A percentile compares a stretch with the other conserved stretches of the same genome.
Evolutionary conservation across 495 filamentous ascomycete genomes (phyloP).

Genomic region (Cercophora sp.): DNA sequence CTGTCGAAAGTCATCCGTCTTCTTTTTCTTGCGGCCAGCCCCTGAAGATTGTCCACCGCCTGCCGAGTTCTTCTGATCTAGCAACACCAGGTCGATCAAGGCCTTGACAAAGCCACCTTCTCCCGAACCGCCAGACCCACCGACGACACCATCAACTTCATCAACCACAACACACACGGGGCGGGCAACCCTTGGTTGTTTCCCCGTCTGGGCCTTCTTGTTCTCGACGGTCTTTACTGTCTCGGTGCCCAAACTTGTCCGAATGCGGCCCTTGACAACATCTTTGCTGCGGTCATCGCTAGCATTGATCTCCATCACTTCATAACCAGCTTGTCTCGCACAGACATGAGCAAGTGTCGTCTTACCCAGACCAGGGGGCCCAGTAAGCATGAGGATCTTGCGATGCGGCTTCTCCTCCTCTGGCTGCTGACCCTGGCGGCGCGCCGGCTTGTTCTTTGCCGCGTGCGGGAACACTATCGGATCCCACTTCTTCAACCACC

Average conservation of each 20-base stretch:
- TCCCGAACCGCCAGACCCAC: constrained; percentile 63
- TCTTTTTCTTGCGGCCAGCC: constrained; percentile 43
- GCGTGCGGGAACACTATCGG: constrained; percentile 80
- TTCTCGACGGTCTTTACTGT: constrained; percentile 79
- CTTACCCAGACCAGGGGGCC: constrained; percentile 90
- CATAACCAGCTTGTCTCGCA: constrained; percentile 90
- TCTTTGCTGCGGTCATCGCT: constrained; percentile 71
- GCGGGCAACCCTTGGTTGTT: constrained; percentile 68
- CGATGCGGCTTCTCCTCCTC: constrained; percentile 67
- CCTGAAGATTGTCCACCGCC: constrained; percentile 32
- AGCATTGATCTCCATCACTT: constrained; percentile 86
- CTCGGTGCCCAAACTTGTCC: constrained; percentile 84
- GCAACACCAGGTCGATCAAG: constrained; percentile 77
- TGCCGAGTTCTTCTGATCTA: constrained; percentile 76
- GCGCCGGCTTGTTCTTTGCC: constrained; percentile 48
- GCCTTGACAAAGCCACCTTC: constrained; percentile 92
- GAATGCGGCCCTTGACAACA: constrained; percentile 85
- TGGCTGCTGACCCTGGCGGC: constrained; percentile 34
- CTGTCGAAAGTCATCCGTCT: constrained; percentile 77
- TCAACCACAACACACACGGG: constrained; percentile 93
- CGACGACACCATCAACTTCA: constrained; percentile 90
- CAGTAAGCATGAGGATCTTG: constrained; percentile 86
- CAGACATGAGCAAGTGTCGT: constrained; percentile 96
- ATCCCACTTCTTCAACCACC: constrained; percentile 94
- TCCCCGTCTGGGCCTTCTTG: constrained; percentile 50